Base-by-base conservation (phyloP, 139 green algal species). In the Haematococcus lacustris region DNA sequence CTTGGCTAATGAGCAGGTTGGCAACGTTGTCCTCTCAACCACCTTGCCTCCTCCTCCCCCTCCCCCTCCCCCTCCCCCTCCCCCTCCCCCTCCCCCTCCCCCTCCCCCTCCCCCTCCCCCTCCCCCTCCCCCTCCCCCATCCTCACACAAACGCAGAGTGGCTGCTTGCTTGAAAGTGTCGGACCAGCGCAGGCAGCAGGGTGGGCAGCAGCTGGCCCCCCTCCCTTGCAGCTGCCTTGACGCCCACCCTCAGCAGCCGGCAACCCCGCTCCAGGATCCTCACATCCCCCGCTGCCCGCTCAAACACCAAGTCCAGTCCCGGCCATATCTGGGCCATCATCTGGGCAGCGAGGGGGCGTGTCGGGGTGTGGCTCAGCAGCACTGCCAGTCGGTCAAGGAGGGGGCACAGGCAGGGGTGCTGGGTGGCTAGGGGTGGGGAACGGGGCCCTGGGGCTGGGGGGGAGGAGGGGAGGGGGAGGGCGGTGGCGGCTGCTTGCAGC, bases 91-190 rank as follows among this genome's bases (percentile, higher is more conserved):
- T n/a, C n/a, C n/a, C n/a, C n/a, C n/a, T n/a, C n/a, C n/a, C n/a
- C n/a, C n/a, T n/a, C n/a, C n/a, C n/a, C n/a, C n/a, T n/a, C n/a
- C n/a, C n/a, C n/a, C n/a, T n/a, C n/a, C n/a, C n/a, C n/a, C n/a
- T n/a, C n/a, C n/a, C n/a, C n/a, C n/a, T n/a, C n/a, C n/a, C n/a
- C n/a, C n/a, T n/a, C n/a, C n/a, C n/a, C n/a, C n/a, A 39, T 7
- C 71, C 78, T 75, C 78, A 83, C 73, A 96, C 83, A 75, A 90
- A 90, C 38, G 81, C 85, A 3, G 85, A 83, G 72, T 93, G 86
- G 5, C 74, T 74, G 1, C 78, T 89, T 47, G 71, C 13, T 25
- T 68, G 70, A 75, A 96, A 96, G 28, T 79, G 80, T 26, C 40
- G 38, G 21, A 88, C 85, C 72, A 96, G 78, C 26, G 73, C 71